A percentile compares a stretch with the other conserved stretches of the same genome.
Conservation (phyloP, 1,139 yeast genomes). For the Saccharomyces pastorianus region DNA sequence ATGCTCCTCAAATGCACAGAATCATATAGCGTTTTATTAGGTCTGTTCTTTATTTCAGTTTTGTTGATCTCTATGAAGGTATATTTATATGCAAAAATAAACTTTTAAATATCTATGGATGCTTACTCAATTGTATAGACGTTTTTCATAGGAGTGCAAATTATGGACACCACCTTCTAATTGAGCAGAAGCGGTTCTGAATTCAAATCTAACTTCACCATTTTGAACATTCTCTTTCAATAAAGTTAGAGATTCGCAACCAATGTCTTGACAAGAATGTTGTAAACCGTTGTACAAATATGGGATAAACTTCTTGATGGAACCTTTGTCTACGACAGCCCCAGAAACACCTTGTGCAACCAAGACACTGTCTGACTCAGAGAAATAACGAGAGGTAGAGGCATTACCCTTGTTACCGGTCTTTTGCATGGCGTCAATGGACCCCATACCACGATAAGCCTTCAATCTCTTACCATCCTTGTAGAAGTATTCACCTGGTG, state of each 20-base stretch:
- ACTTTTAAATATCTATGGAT: neutral
- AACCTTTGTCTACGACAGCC: slow-evolving; percentile 93
- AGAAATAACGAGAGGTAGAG: slow-evolving; percentile 94
- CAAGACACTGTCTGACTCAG: slow-evolving; percentile 88
- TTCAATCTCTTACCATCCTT: slow-evolving; percentile 97
- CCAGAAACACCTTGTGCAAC: slow-evolving; percentile 99
- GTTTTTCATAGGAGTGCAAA: slow-evolving; percentile 93
- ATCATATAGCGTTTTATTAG: neutral
- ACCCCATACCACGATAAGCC: slow-evolving; percentile 99
- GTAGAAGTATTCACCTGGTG: slow-evolving; percentile 97
- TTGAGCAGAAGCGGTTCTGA: slow-evolving; percentile 98
- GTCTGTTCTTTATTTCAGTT: neutral
- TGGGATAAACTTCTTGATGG: slow-evolving; percentile 86
- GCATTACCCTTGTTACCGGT: slow-evolving; percentile 85
- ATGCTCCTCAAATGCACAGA: neutral
- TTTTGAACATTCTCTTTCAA: slow-evolving; percentile 57
- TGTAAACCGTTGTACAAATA: slow-evolving; percentile 92
- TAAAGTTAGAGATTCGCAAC: slow-evolving; percentile 58
- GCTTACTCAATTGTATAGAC: slow-evolving; percentile 68
- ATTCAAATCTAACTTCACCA: slow-evolving; percentile 85
- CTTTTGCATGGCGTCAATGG: slow-evolving; percentile 97
- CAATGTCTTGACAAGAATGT: slow-evolving; percentile 98
- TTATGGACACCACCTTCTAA: slow-evolving; percentile 98
- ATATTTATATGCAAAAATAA: neutral
- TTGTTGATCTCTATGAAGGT: neutral